Conservation (phyloP, 192 early-diverging fungal species). For the Borealophlyctis nickersoniae region DNA sequence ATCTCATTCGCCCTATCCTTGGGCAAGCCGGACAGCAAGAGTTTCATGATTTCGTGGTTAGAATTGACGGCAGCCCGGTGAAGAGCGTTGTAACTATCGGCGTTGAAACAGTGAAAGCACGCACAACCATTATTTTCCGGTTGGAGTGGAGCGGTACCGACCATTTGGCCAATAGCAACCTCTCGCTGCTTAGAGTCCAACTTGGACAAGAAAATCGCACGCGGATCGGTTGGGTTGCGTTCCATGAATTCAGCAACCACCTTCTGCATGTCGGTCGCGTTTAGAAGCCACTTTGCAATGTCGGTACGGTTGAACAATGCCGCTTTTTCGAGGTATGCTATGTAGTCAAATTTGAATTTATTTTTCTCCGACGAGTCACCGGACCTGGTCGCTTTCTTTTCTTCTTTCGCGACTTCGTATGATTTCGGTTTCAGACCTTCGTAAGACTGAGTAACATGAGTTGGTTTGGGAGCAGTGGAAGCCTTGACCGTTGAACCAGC, state of each 20-base stretch:
- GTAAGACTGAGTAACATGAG: too few species aligned
- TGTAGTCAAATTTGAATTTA: neutral
- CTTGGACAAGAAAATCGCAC: neutral
- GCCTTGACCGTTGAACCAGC: too few species aligned
- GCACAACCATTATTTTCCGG: neutral
- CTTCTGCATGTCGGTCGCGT: neutral
- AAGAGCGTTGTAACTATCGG: too few species aligned
- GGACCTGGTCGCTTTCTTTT: neutral
- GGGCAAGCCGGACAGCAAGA: neutral
- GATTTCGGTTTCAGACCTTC: slow-evolving; percentile 7
- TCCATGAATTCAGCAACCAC: neutral
- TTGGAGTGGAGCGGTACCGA: neutral
- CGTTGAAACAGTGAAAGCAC: too few species aligned
- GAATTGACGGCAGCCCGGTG: slow-evolving; percentile 2
- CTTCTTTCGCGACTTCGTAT: neutral
- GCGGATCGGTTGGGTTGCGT: neutral
- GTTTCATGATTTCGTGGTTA: neutral
- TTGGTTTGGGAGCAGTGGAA: too few species aligned
- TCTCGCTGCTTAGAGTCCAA: too few species aligned
- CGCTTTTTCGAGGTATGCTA: neutral
- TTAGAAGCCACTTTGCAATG: neutral
- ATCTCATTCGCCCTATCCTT: neutral
- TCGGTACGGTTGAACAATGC: neutral
- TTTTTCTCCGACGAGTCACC: neutral
- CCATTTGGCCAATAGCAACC: neutral